Percentiles rank a stretch among this genome's conserved stretches.
phyloP scores from a whole-genome alignment of 805 yeast genomes.

The Pichia membranifaciens region DNA sequence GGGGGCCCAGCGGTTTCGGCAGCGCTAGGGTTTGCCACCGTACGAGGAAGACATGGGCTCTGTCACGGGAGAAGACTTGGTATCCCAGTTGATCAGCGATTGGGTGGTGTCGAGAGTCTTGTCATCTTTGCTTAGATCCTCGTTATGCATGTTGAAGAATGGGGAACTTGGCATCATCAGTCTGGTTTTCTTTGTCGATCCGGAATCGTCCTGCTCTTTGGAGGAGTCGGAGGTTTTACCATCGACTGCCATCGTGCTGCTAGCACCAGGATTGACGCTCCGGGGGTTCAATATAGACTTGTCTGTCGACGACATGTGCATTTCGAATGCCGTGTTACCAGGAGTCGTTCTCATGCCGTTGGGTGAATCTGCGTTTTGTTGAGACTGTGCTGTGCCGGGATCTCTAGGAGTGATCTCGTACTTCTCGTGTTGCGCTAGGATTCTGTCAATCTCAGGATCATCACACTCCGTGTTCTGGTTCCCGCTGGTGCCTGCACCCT shows the following conservation, averaged over 20 bases:
- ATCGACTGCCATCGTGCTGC: no score
- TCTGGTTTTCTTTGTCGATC: not conserved
- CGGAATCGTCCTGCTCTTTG: no score
- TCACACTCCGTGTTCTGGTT: slow-evolving; percentile 10
- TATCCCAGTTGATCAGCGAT: slow-evolving; percentile 21
- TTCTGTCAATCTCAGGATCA: slow-evolving; percentile 25
- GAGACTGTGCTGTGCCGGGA: slow-evolving; percentile 27
- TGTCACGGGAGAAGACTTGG: slow-evolving; percentile 26
- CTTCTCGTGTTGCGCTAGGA: slow-evolving; percentile 16
- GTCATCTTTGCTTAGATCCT: slow-evolving; percentile 14
- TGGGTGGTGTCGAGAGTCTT: slow-evolving; percentile 20
- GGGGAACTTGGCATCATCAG: slow-evolving; percentile 32
- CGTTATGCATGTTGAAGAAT: slow-evolving; percentile 20
- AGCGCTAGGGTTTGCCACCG: no score
- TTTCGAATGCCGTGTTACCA: not conserved
- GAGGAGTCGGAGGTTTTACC: no score
- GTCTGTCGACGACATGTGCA: not conserved
- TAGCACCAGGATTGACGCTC: not conserved
- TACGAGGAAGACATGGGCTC: slow-evolving; percentile 17
- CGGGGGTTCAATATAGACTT: not conserved
- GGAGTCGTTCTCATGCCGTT: slow-evolving; percentile 1
- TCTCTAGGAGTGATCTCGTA: slow-evolving; percentile 30
- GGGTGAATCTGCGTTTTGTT: slow-evolving; percentile 15
- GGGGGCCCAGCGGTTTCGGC: no score
- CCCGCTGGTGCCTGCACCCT: not conserved